Conservation (phyloP, 495 filamentous ascomycete species). For the Penicillium arizonense region DNA sequence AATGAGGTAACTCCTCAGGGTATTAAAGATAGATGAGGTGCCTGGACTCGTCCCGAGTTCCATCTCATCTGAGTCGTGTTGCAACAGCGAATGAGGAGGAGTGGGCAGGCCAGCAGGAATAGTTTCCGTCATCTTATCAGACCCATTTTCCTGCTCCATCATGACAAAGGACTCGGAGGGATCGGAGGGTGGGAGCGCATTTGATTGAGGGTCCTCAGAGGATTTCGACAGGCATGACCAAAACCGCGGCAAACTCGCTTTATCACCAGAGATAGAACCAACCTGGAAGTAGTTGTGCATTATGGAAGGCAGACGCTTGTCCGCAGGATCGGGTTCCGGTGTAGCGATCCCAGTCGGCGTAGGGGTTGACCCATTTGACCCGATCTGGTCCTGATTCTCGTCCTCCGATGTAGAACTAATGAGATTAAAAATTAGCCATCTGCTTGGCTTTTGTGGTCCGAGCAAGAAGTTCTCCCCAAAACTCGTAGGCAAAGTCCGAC, state of each 20-base stretch:
- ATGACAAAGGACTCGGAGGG: slow-evolving; percentile 40
- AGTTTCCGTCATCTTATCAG: slow-evolving; percentile 22
- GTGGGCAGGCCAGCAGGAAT: slow-evolving; percentile 36
- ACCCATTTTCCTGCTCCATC: slow-evolving; percentile 39
- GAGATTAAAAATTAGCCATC: slow-evolving; percentile 28
- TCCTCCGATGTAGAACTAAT: slow-evolving; percentile 52
- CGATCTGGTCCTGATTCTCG: slow-evolving; percentile 72
- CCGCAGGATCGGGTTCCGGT: slow-evolving; percentile 81
- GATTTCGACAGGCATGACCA: slow-evolving; percentile 31
- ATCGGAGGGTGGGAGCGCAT: slow-evolving; percentile 20
- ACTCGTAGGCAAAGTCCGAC: slow-evolving; percentile 12
- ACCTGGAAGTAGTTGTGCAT: slow-evolving; percentile 97
- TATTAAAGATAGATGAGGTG: slow-evolving; percentile 39
- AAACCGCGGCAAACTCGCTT: slow-evolving; percentile 51
- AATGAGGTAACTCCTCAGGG: slow-evolving; percentile 44
- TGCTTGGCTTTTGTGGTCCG: not conserved
- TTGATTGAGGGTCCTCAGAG: slow-evolving; percentile 16
- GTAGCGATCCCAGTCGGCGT: slow-evolving; percentile 70
- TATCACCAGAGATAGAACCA: slow-evolving; percentile 65
- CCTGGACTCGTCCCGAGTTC: slow-evolving; percentile 36
- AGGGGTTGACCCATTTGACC: slow-evolving; percentile 73
- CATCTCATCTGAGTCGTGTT: slow-evolving; percentile 41
- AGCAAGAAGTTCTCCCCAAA: not conserved
- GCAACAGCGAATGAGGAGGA: slow-evolving; percentile 45
- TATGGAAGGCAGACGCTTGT: slow-evolving; percentile 88